Percentiles rank a stretch among this genome's conserved stretches.
Conservation (phyloP, 2,329 filamentous ascomycete species). For the Talaromyces sp. region DNA sequence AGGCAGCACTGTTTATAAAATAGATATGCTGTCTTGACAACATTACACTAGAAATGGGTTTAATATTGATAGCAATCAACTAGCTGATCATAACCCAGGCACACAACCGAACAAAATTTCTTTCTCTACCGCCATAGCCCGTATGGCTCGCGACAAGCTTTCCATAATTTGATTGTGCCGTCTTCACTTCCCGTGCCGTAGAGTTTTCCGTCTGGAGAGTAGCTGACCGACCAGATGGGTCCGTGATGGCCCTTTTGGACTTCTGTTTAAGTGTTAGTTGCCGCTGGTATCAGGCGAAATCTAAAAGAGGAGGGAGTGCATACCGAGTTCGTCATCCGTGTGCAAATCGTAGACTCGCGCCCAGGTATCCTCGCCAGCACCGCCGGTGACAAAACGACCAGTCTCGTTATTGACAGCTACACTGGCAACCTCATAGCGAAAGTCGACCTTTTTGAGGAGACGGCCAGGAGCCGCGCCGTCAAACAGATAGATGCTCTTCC, state of each 20-base stretch:
- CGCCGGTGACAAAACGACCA: conserved; percentile 81
- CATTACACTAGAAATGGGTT: background rate
- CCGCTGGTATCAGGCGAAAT: no score
- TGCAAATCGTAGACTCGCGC: conserved; percentile 92
- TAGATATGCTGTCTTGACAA: background rate
- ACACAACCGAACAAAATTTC: background rate
- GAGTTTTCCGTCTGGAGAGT: conserved; percentile 90
- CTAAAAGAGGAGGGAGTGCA: no score
- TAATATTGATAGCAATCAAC: background rate
- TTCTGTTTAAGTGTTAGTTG: conserved; percentile 46
- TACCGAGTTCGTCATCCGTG: conserved; percentile 69
- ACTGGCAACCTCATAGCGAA: conserved; percentile 81
- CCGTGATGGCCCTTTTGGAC: conserved; percentile 96
- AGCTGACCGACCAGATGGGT: conserved; percentile 92
- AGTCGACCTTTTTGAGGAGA: conserved; percentile 70
- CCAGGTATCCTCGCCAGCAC: conserved; percentile 81
- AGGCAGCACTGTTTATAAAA: background rate
- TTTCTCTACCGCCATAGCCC: conserved; percentile 54
- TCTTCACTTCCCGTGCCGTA: conserved; percentile 97
- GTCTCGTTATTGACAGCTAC: conserved; percentile 79
- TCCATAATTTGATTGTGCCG: conserved; percentile 91
- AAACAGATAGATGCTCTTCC: conserved; percentile 91
- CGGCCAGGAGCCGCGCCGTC: conserved; percentile 64
- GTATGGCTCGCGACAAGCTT: conserved; percentile 59
- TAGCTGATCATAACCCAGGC: background rate